A percentile compares a stretch with the other conserved stretches of the same genome.
Evolutionary conservation across 441 rosid genomes (phyloP).

Genomic region (Brassica balearica): DNA sequence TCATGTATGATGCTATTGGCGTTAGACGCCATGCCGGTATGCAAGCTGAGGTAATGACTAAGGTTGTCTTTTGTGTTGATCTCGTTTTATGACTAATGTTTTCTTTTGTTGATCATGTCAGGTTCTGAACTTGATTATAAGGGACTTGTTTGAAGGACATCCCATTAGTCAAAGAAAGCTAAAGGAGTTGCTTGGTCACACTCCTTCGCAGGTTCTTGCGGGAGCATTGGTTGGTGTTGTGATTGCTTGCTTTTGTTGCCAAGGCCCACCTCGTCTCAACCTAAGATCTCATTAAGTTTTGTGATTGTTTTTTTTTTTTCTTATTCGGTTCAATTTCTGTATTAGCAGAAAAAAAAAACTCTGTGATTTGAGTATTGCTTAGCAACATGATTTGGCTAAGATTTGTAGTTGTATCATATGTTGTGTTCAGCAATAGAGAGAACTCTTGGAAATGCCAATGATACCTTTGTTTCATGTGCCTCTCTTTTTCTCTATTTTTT

Average conservation of each 20-base stretch:
- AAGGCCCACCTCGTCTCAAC: conserved; percentile 57
- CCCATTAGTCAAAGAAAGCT: conserved; percentile 91
- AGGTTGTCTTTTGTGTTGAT: too few species aligned
- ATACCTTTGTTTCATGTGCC: background rate
- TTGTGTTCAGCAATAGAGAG: too few species aligned
- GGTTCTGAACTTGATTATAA: conserved; percentile 90
- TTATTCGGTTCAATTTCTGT: background rate
- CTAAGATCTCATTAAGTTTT: conserved; percentile 38
- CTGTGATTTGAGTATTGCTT: too few species aligned
- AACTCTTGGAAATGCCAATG: too few species aligned
- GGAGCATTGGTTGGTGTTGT: conserved; percentile 82
- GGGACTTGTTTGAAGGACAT: conserved; percentile 89
- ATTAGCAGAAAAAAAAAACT: background rate
- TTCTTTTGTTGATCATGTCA: conserved; percentile 33
- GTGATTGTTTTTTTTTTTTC: conserved; percentile 15
- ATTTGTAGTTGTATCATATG: too few species aligned
- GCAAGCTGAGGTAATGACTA: conserved; percentile 78
- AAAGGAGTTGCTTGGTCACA: conserved; percentile 89
- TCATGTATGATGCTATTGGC: conserved; percentile 94
- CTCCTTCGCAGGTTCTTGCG: conserved; percentile 84
- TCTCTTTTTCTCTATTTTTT: background rate
- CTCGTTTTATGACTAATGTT: too few species aligned
- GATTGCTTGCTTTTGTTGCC: conserved; percentile 75
- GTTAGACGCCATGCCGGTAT: conserved; percentile 95
- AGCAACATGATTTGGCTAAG: too few species aligned